Conservation (phyloP, 2,329 filamentous ascomycete species). For the Microsporum ferrugineum region DNA sequence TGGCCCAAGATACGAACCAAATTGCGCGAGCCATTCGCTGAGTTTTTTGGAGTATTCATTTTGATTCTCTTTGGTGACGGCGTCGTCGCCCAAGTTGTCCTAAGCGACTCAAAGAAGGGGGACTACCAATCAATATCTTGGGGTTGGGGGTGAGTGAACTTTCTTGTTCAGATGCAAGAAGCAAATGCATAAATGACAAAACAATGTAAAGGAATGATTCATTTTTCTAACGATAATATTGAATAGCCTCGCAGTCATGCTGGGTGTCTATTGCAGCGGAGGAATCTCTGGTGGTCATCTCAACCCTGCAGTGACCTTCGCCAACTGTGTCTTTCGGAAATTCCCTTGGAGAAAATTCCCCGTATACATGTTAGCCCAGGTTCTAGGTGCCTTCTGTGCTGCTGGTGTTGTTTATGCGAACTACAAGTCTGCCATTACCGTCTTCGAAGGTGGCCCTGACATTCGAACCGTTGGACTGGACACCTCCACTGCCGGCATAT, state of each 20-base stretch:
- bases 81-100: constrained; percentile 57
- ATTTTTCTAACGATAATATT: not conserved
- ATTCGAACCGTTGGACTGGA: constrained; percentile 50
- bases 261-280: constrained; percentile 50
- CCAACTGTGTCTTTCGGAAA: constrained; percentile 56
- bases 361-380: constrained; percentile 54
- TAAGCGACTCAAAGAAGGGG: constrained; percentile 40
- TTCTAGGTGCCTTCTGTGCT: constrained; percentile 55
- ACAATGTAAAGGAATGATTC: not conserved
- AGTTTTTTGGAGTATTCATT: constrained; percentile 58
- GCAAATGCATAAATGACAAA: not conserved
- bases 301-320: constrained; percentile 59
- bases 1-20: constrained; percentile 46
- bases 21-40: constrained; percentile 50
- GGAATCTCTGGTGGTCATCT: constrained; percentile 55
- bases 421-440: constrained; percentile 54
- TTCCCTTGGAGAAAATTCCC: constrained; percentile 60
- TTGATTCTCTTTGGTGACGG: constrained; percentile 59
- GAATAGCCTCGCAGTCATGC: constrained; percentile 52
- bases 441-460: constrained; percentile 46
- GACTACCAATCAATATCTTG: constrained; percentile 44
- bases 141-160: constrained; percentile 36
- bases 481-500: constrained; percentile 57
- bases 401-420: constrained; percentile 51
- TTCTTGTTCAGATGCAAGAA: not conserved